Base-by-base conservation (phyloP, 768 basidiomycete species). In the Lactifluus rugatus region DNA sequence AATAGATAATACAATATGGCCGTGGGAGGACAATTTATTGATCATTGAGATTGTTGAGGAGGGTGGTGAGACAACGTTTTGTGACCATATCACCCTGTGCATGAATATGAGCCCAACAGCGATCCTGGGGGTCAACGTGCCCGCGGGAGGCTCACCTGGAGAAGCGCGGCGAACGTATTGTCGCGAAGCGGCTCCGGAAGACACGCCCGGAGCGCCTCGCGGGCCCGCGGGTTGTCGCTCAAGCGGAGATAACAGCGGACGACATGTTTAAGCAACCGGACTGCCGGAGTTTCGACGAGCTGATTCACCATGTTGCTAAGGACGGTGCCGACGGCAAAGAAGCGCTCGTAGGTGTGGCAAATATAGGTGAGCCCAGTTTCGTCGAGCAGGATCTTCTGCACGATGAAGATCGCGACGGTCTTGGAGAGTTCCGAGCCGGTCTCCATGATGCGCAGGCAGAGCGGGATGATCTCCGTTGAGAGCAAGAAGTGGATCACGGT, bases 361-460 rank as follows among this genome's bases (percentile, higher is more conserved):
- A 98, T 99, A 71, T 99, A 99, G 16, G 93, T 94, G 59, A 99
- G 75, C 19, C 96, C 96, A 3, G 95, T 93, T 72, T 99, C 96
- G 70, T 99, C 96, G 53, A 98, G 79, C 16, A 99, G 79, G 58
- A 92, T 91, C 67, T 99, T 99, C 72, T 99, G 96, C 3, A 99
- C 96, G 67, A 99, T 99, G 73, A 99, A 99, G 67, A 99, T 99
- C 44, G 96, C 96, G 46, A 99, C 96, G 0, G 96, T 99, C 75
- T 99, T 99, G 58, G 90, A 93, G 17, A 99, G 82, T 67, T 99
- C 96, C 3, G 94, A 96, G 44, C 96, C 96, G 3, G 96, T 97
- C 72, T 99, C 96, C 96, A 99, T 99, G 71, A 99, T 99, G 52
- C 96, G 87, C 51, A 99, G 83, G 70, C 96, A 99, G 63, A 99